Evolutionary conservation across 2,329 filamentous ascomycete genomes (phyloP).

Genomic region (Alternaria infectoria): DNA sequence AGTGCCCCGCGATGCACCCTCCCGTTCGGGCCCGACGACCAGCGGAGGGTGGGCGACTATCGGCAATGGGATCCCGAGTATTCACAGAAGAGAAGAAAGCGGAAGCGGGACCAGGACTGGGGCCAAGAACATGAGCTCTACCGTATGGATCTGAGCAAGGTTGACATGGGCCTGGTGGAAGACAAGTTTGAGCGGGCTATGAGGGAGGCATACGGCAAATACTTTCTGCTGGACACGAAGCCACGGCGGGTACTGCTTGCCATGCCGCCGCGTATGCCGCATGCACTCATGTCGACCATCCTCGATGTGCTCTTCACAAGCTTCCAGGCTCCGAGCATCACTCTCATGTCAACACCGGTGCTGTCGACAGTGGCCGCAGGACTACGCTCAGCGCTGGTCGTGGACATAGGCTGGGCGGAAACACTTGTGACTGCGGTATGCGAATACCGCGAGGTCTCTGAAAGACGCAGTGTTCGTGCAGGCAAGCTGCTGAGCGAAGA

Average conservation of each 20-base stretch:
- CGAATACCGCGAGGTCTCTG: constrained; percentile 83
- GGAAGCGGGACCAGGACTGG: constrained; percentile 62
- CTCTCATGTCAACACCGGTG: constrained; percentile 77
- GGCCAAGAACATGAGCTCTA: constrained; percentile 75
- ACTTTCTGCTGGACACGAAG: constrained; percentile 72
- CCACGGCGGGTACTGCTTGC: constrained; percentile 76
- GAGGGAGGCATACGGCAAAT: constrained; percentile 82
- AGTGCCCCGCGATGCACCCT: constrained; percentile 73
- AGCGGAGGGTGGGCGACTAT: constrained; percentile 82
- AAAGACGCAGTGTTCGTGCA: constrained; percentile 73
- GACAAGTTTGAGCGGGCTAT: constrained; percentile 87
- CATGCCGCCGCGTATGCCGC: constrained; percentile 77
- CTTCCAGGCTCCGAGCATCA: constrained; percentile 81
- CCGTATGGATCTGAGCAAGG: constrained; percentile 72
- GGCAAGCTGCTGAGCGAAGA: constrained; percentile 74
- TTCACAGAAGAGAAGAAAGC: constrained; percentile 56
- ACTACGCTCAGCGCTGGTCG: constrained; percentile 80
- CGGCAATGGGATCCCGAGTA: constrained; percentile 69
- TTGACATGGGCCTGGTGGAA: constrained; percentile 79
- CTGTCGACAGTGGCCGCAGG: constrained; percentile 80
- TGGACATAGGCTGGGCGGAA: constrained; percentile 93
- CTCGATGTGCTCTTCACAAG: constrained; percentile 80
- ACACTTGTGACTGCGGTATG: constrained; percentile 85
- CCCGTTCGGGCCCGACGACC: constrained; percentile 75
- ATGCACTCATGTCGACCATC: constrained; percentile 76